phyloP scores from a whole-genome alignment of 257 asterid genomes.

The Forsythia viridissima region DNA sequence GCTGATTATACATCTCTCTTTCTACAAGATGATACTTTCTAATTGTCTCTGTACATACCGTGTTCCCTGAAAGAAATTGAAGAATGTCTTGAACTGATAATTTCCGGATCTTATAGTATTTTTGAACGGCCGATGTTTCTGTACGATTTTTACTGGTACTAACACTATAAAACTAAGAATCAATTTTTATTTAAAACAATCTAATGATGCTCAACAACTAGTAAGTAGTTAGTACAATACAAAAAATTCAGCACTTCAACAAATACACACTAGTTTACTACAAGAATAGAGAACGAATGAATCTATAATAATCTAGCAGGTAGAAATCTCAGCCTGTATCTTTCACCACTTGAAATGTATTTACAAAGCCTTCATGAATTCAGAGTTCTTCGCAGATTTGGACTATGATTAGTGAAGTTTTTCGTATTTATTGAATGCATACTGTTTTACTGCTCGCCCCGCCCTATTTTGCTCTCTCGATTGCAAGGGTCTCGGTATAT shows the following conservation, averaged over 20 bases:
- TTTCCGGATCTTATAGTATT: not conserved
- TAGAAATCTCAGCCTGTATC: not conserved
- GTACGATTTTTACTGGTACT: too few relatives aligned
- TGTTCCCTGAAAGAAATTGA: too few relatives aligned
- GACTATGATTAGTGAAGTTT: not conserved
- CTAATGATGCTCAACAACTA: too few relatives aligned
- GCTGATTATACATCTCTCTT: too few relatives aligned
- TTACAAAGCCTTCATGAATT: not conserved
- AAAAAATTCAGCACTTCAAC: not conserved
- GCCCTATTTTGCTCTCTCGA: slow-evolving; percentile 10
- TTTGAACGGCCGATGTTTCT: too few relatives aligned
- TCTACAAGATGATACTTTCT: not conserved
- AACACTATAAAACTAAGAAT: not conserved
- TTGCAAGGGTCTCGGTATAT: not conserved
- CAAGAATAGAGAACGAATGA: not conserved
- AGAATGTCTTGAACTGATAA: too few relatives aligned
- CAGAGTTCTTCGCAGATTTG: not conserved
- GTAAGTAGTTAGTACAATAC: not conserved
- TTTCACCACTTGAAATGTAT: not conserved
- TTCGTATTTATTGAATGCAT: not conserved
- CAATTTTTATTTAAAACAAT: too few relatives aligned
- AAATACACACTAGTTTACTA: not conserved
- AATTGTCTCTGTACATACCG: not conserved
- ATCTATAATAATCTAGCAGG: not conserved
- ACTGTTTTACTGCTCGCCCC: not conserved